Percentiles rank a stretch among this genome's conserved stretches.
phyloP scores from a whole-genome alignment of 1,284 basidiomycete species.

The Microbotryomycetes sp. region DNA sequence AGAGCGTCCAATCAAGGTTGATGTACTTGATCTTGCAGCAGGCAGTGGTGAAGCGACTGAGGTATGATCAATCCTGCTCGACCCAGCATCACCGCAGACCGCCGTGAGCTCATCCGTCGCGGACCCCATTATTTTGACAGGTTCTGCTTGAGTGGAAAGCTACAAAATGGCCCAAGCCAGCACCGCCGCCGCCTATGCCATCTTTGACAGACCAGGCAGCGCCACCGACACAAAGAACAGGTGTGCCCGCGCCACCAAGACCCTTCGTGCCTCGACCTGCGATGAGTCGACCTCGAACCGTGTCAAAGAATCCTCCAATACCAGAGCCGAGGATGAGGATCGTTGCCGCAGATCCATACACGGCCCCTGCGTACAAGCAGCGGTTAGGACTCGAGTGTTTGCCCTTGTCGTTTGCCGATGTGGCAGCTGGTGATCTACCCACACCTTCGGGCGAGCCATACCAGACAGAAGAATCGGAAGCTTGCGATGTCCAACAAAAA shows the following conservation, averaged over 20 bases:
- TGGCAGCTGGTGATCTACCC: constrained; percentile 51
- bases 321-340: constrained; percentile 13
- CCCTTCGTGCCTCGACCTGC: neutral
- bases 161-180: constrained; percentile 10
- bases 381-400: constrained; percentile 51
- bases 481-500: neutral
- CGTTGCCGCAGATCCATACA: constrained; percentile 33
- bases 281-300: constrained; percentile 1
- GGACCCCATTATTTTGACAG: neutral
- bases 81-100: neutral
- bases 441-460: constrained; percentile 18
- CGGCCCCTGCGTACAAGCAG: constrained; percentile 22
- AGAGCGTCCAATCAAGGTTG: constrained; percentile 40
- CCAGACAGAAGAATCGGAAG: neutral
- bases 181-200: neutral
- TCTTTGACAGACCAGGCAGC: neutral
- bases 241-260: neutral
- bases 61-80: constrained; percentile 35
- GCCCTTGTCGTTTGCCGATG: constrained; percentile 52
- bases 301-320: neutral
- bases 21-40: constrained; percentile 51
- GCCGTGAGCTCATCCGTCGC: too few relatives aligned
- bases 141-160: constrained; percentile 22
- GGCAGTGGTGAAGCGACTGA: constrained; percentile 42
- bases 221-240: neutral